These are phyloP conservation scores for Phytophthora hibernalis DNA, from an alignment of 352 stramenopile species.

Conservation along the genomic window DNA sequence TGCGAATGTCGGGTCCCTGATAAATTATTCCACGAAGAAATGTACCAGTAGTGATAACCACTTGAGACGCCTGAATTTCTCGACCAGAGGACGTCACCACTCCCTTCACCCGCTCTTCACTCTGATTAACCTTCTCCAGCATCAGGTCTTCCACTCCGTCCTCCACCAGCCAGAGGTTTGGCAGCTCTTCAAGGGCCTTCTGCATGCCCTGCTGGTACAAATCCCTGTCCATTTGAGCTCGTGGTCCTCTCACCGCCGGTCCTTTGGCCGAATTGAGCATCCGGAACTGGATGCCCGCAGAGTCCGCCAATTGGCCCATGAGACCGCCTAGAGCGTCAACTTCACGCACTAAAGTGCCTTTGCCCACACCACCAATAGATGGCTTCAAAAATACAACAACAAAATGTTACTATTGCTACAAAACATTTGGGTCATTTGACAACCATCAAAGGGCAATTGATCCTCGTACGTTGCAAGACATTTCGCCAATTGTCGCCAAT, in stretches of 20 bases:
- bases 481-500: slow-evolving; percentile 96
- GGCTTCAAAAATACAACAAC: slow-evolving; percentile 57
- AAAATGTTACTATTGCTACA: too few species aligned
- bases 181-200: slow-evolving; percentile 61
- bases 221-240: slow-evolving; percentile 97
- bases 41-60: slow-evolving; percentile 98
- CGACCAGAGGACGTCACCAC: slow-evolving; percentile 68
- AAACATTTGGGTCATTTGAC: not conserved
- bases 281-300: slow-evolving; percentile 96
- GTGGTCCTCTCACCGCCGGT: slow-evolving; percentile 86
- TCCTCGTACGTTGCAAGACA: slow-evolving; percentile 96
- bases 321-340: slow-evolving; percentile 98
- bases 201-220: slow-evolving; percentile 98
- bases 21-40: slow-evolving; percentile 98
- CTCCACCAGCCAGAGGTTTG: slow-evolving; percentile 95
- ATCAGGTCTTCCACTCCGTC: slow-evolving; percentile 96
- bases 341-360: slow-evolving; percentile 98
- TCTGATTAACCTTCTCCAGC: slow-evolving; percentile 45
- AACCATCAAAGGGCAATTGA: not conserved
- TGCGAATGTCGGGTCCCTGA: slow-evolving; percentile 90
- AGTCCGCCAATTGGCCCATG: slow-evolving; percentile 96
- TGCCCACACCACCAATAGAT: slow-evolving; percentile 98
- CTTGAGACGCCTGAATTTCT: slow-evolving; percentile 58
- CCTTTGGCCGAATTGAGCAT: slow-evolving; percentile 97
- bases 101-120: slow-evolving; percentile 59